Base-by-base conservation (phyloP, 306 rosid genomes). In the Medicago lupulina region DNA sequence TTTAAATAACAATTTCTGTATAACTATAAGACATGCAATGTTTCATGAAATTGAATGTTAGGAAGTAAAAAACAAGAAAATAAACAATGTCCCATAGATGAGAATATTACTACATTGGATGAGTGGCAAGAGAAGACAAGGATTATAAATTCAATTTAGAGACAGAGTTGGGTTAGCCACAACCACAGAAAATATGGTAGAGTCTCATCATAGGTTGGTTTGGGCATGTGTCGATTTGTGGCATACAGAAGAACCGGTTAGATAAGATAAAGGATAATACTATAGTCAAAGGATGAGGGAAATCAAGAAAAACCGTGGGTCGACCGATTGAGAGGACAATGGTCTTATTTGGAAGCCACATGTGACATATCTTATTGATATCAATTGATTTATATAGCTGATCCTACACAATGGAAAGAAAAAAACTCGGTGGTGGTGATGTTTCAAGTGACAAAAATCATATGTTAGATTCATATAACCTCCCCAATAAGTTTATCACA, bases 111-210 rank as follows among this genome's bases (percentile, higher is more conserved):
- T 34, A 63, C 69, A 63, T 36, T n/a, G 39, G 64, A 16, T 63
- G n/a, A 9, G 47, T 63, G 69, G 67, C 43, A 14, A 60, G 11
- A 60, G 2, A 36, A 62, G 25, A 62, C n/a, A 62, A 63, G 47
- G 23, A 63, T 36, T 36, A 36, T 58, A 63, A 63, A 63, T 63
- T 63, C 68, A 63, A 36, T 9, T 7, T 63, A 63, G 67, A 62
- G 47, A 62, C 12, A n/a, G 8, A 34, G 46, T 62, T 34, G 68
- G 14, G 25, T 8, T 63, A 63, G 69, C 47, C 25, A 2, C 64
- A 9, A 58, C 38, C 15, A 58, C 12, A 23, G 17, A 54, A 54
- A 58, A 58, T 36, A 58, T 58, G 64, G 36, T 23, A 58, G 17
- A 31, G 17, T 31, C 65, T 59, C 10, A 2, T 12, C 39, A 23